Percentiles rank a stretch among this genome's conserved stretches.
Evolutionary conservation across 495 filamentous ascomycete species (phyloP).

Genomic region (Parmelia sp.): DNA sequence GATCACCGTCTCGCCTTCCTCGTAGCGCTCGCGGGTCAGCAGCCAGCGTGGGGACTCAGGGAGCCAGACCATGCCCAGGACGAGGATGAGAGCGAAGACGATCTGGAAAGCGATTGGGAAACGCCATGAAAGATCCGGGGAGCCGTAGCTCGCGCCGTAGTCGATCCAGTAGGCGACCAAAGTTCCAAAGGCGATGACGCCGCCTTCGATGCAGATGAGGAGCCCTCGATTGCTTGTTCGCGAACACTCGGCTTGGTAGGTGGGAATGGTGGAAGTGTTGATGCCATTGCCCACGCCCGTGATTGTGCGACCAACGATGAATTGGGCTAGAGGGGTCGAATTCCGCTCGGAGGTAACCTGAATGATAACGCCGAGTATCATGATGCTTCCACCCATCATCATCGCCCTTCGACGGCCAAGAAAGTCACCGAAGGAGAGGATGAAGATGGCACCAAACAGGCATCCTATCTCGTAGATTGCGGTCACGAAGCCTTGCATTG

Average conservation of each 20-base stretch:
- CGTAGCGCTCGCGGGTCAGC: constrained; percentile 57
- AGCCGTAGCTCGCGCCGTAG: constrained; percentile 66
- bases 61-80: constrained; percentile 56
- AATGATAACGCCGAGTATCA: constrained; percentile 69
- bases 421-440: constrained; percentile 60
- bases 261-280: constrained; percentile 74
- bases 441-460: constrained; percentile 64
- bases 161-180: constrained; percentile 80
- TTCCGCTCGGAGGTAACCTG: constrained; percentile 49
- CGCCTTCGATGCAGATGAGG: constrained; percentile 78
- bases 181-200: constrained; percentile 67
- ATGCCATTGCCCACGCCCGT: constrained; percentile 77
- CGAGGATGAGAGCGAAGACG: constrained; percentile 62
- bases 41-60: constrained; percentile 77
- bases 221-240: constrained; percentile 72
- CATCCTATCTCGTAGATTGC: constrained; percentile 82
- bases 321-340: constrained; percentile 52
- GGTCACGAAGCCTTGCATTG: constrained; percentile 75
- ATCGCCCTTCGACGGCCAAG: constrained; percentile 58
- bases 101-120: constrained; percentile 82
- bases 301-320: constrained; percentile 67
- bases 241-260: constrained; percentile 73
- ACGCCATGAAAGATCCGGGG: constrained; percentile 60
- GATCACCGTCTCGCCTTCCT: constrained; percentile 63
- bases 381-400: constrained; percentile 58